Base-by-base conservation (phyloP, 129 eudicot genomes). In the Saussurea involucrata region DNA sequence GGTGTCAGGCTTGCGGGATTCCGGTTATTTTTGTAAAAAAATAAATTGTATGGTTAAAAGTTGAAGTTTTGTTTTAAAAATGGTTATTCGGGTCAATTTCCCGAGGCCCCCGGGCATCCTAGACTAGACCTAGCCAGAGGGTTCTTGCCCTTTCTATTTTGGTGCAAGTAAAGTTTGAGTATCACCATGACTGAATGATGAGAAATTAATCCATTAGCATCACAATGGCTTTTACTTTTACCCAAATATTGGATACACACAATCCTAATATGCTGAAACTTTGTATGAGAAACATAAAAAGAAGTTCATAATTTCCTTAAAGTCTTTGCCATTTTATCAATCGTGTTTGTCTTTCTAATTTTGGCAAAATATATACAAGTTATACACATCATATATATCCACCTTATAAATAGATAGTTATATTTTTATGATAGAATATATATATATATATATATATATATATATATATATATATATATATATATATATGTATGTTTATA, bases 141-240 rank as follows among this genome's bases (percentile, higher is more conserved):
- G 31, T 64, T 76, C 32, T 31, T 67, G 21, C 66, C 66, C n/a
- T 71, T 21, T 65, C 83, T 33, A 65, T 49, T 73, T 80, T 73
- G 83, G 78, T 72, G 78, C 69, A 65, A 80, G 32, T 72, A 33
- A 80, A 80, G 68, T 79, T 68, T 72, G 68, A 80, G 78, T 63
- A 29, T 28, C 72, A 79, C 12, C 75, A 71, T 15, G 72, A 72
- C 55, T 79, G 37, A 64, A 72, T 49, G 22, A 53, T 61, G 58
- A 63, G 34, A 33, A 69, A 33, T 36, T 36, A 36, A 36, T 36
- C 27, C 66, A 42, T 42, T 80, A 80, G 68, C 83, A 80, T 72
- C 24, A 80, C 60, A 80, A 80, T 72, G 67, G 79, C 9, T 40
- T 72, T 66, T 65, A 74, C 44, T 80, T 80, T 72, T 80, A 49